Percentiles rank a stretch among this genome's conserved stretches.
Conservation (phyloP, 257 asterid species). For the Gentiana macrophylla region DNA sequence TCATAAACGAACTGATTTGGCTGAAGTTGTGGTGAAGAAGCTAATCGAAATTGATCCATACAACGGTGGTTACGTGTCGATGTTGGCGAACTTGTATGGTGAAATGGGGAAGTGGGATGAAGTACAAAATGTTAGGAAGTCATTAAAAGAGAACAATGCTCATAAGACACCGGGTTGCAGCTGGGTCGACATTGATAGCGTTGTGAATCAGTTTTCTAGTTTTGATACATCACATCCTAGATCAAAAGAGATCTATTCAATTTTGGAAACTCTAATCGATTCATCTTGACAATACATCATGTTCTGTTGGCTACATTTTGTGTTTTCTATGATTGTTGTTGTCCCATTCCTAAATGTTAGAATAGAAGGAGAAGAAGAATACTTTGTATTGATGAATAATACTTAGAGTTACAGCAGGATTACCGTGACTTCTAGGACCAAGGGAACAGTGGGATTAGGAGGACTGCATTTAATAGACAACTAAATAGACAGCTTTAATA, state of each 20-base stretch:
- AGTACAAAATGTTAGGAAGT: slow-evolving; percentile 36
- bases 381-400: no score
- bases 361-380: no score
- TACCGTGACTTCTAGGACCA: no score
- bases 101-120: slow-evolving; percentile 70
- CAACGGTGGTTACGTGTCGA: slow-evolving; percentile 53
- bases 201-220: slow-evolving; percentile 44
- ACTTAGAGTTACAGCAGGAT: no score
- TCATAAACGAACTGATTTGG: slow-evolving; percentile 52
- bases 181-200: slow-evolving; percentile 63
- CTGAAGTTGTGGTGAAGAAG: slow-evolving; percentile 45
- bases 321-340: no score
- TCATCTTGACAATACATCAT: slow-evolving; percentile 7
- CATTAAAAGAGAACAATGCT: slow-evolving; percentile 27
- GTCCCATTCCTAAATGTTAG: no score
- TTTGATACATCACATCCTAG: slow-evolving; percentile 59
- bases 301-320: no score
- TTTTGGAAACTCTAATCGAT: slow-evolving; percentile 33
- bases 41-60: slow-evolving; percentile 47
- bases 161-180: slow-evolving; percentile 65
- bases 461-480: no score
- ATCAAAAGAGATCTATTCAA: slow-evolving; percentile 42
- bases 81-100: slow-evolving; percentile 63
- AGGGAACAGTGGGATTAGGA: no score
- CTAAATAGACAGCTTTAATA: no score